Evolutionary conservation across 768 basidiomycete genomes (phyloP), one percentile per base, ranked within the genome.

Genomic region (Scleroderma citrinum): DNA sequence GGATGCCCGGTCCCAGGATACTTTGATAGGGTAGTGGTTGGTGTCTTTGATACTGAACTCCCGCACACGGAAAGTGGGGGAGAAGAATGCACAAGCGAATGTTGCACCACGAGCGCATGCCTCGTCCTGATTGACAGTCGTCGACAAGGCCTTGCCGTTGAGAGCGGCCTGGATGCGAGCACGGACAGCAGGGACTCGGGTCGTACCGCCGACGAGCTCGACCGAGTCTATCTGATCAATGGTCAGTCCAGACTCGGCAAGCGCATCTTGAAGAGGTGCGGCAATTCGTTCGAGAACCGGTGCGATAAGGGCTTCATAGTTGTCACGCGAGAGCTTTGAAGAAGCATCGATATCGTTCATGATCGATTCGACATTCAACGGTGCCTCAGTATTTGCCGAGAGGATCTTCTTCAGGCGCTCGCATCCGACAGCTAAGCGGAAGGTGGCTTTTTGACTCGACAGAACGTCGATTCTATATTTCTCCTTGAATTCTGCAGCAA

Each of bases 391-490:
- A 72, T 98, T 97, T 54, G 96, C 95, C 12, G 93, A 96, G 16
- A 98, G 78, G 12, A 98, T 76, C 73, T 98, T 98, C 77, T 98
- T 97, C 63, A 97, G 78, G 65, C 85, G 84, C 74, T 99, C 96
- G 66, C 92, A 92, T 17, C 87, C 84, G 14, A 85, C 85, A 21
- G 76, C 62, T 49, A 99, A 83, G 55, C 95, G 84, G 89, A 98
- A 98, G 41, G 75, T 77, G 29, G 93, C 96, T 69, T 97, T 97
- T 57, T 92, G 88, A 70, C 77, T 92, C 56, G 78, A 80, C 61
- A 92, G 67, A 59, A 98, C 93, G 67, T 98, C 94, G 64, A 98
- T 92, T 71, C 93, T 96, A 82, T 98, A 97, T 67, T 96, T 97
- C n/a, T 70, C 65, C 72, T 92, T 86, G 83, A 98, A 97, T 69